These are phyloP conservation scores for Cystobasidium onofrii DNA, from an alignment of 768 basidiomycete species.

Conservation along the genomic window DNA sequence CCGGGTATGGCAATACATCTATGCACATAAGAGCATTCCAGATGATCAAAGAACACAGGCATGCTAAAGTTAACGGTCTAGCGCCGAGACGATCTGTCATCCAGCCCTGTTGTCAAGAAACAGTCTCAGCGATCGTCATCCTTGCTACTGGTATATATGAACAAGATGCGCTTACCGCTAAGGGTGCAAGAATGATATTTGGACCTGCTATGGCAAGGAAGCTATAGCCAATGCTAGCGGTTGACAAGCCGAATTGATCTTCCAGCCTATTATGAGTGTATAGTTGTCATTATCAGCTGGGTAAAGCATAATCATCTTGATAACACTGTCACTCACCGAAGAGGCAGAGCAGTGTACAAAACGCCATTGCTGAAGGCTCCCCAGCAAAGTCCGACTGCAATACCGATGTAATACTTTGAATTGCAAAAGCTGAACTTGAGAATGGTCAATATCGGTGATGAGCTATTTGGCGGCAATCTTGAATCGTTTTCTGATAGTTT, in stretches of 20 bases:
- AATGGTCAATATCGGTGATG: not conserved
- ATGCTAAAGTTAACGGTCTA: not conserved
- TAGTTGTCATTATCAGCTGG: too few species aligned
- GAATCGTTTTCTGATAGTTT: not conserved
- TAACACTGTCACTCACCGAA: not conserved
- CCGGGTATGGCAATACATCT: not conserved
- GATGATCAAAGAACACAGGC: not conserved
- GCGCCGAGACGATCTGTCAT: slow-evolving; percentile 12
- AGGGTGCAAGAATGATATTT: not conserved
- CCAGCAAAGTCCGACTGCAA: not conserved
- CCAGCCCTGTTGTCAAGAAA: not conserved
- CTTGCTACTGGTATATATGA: too few species aligned
- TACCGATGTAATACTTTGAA: not conserved
- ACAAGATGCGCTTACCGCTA: not conserved
- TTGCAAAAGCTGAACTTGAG: not conserved
- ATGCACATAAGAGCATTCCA: slow-evolving; percentile 6
- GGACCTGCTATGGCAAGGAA: slow-evolving; percentile 14
- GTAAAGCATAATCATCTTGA: too few species aligned
- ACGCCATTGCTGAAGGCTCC: not conserved
- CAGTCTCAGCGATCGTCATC: too few species aligned
- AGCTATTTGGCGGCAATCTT: too few species aligned
- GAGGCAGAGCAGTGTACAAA: not conserved
- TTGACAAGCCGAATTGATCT: not conserved
- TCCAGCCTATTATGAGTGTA: not conserved
- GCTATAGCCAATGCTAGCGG: not conserved